phyloP scores from a whole-genome alignment of 78 protist species.

The Chrysochromulina tobinii region DNA sequence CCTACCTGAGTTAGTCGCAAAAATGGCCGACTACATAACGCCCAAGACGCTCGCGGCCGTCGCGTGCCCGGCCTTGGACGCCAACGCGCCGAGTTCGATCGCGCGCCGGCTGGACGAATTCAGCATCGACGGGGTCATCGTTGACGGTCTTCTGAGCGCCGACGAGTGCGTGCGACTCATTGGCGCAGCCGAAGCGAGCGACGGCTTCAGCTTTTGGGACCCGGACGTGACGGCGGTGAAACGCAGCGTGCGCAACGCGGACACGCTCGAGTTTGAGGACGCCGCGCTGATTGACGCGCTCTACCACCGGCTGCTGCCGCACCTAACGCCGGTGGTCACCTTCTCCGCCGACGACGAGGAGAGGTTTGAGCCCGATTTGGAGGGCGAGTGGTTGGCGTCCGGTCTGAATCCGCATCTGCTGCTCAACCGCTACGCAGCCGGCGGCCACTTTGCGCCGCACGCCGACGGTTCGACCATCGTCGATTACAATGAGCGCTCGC shows the following conservation, averaged over 20 bases:
- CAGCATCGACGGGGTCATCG: neutral
- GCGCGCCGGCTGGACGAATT: no score
- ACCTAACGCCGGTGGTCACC: neutral
- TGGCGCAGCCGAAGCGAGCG: neutral
- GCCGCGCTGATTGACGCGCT: neutral
- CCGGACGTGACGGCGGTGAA: neutral
- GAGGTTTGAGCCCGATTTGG: neutral
- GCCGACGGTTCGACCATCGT: slow-evolving; percentile 4
- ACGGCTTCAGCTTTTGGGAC: slow-evolving; percentile 16
- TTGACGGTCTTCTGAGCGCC: neutral
- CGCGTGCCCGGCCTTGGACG: no score
- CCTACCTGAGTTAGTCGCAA: no score
- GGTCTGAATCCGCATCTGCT: slow-evolving; percentile 28
- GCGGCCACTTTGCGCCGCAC: slow-evolving; percentile 47
- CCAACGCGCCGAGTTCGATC: no score
- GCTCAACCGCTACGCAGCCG: neutral
- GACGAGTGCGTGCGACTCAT: neutral
- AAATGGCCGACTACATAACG: no score
- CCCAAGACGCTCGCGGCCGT: no score
- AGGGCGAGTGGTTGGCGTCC: neutral
- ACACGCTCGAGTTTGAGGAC: neutral
- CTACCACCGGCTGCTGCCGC: neutral
- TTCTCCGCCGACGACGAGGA: neutral
- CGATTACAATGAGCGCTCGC: neutral
- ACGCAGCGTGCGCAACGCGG: neutral